These are phyloP conservation scores for Trypethelium eluteriae DNA, from an alignment of 495 filamentous ascomycete genomes.

Conservation along the genomic window DNA sequence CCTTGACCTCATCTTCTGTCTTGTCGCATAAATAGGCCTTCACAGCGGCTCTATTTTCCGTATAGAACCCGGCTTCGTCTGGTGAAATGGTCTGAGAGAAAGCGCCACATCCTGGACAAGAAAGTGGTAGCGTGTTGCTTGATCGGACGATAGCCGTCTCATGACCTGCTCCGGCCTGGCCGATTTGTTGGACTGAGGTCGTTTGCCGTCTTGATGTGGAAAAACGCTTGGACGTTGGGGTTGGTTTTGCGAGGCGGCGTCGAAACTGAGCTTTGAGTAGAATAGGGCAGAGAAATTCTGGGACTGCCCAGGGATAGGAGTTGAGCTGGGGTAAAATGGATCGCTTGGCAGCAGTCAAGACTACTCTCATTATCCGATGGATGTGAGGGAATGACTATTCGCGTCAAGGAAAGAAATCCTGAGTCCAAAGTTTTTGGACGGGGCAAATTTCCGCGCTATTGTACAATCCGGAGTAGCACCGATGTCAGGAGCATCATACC, in stretches of 20 bases:
- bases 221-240: neutral
- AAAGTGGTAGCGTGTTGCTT: slow-evolving; percentile 40
- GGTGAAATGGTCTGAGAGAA: slow-evolving; percentile 62
- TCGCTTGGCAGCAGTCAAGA: neutral
- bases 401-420: too few relatives aligned
- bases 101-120: slow-evolving; percentile 87
- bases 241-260: neutral
- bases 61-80: slow-evolving; percentile 71
- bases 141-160: neutral
- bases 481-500: too few relatives aligned
- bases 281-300: slow-evolving; percentile 9
- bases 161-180: too few relatives aligned
- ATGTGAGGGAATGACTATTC: neutral
- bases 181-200: neutral
- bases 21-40: slow-evolving; percentile 40
- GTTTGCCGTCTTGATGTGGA: neutral
- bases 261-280: neutral
- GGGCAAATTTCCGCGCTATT: too few relatives aligned
- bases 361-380: neutral
- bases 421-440: too few relatives aligned
- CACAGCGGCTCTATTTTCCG: slow-evolving; percentile 46
- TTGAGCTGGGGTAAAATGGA: neutral
- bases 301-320: neutral
- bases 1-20: slow-evolving; percentile 14
- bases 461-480: too few relatives aligned